Conservation (phyloP, 2,329 filamentous ascomycete species). For the Aspergillus intermedius region DNA sequence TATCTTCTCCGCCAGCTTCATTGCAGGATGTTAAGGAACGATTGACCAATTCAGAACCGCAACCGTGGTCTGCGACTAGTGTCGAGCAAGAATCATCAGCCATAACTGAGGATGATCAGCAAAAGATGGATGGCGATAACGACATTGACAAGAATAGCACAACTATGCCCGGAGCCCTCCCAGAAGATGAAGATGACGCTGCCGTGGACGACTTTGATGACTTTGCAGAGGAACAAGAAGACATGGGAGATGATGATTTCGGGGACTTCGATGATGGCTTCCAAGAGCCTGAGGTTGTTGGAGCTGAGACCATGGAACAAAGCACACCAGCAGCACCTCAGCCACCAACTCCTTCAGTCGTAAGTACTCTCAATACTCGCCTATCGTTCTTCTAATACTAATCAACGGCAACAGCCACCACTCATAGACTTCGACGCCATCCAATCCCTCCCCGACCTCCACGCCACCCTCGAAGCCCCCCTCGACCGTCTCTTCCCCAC, state of each 20-base stretch:
- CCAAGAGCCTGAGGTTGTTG: slow-evolving; percentile 40
- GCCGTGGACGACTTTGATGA: slow-evolving; percentile 55
- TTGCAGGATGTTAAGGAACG: slow-evolving; percentile 40
- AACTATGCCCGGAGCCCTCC: slow-evolving; percentile 32
- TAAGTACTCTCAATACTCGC: slow-evolving; percentile 15
- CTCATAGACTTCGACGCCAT: slow-evolving; percentile 51
- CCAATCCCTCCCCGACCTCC: slow-evolving; percentile 38
- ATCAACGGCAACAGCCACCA: slow-evolving; percentile 22
- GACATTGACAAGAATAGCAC: slow-evolving; percentile 54
- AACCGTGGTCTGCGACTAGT: slow-evolving; percentile 47
- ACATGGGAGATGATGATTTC: slow-evolving; percentile 49
- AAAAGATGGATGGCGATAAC: slow-evolving; percentile 43
- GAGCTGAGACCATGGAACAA: slow-evolving; percentile 15
- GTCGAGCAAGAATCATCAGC: slow-evolving; percentile 32
- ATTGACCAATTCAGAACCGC: slow-evolving; percentile 58
- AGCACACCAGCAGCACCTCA: slow-evolving; percentile 12
- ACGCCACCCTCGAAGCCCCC: slow-evolving; percentile 30
- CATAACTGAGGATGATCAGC: slow-evolving; percentile 46
- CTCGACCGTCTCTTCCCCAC: slow-evolving; percentile 42
- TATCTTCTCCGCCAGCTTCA: slow-evolving; percentile 23
- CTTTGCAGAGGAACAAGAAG: slow-evolving; percentile 46
- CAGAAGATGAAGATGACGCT: slow-evolving; percentile 52
- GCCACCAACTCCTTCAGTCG: slow-evolving; percentile 34
- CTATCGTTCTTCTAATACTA: slow-evolving; percentile 2
- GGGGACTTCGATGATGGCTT: slow-evolving; percentile 64